phyloP scores from a whole-genome alignment of 768 basidiomycete genomes.

The Russula vinacea region DNA sequence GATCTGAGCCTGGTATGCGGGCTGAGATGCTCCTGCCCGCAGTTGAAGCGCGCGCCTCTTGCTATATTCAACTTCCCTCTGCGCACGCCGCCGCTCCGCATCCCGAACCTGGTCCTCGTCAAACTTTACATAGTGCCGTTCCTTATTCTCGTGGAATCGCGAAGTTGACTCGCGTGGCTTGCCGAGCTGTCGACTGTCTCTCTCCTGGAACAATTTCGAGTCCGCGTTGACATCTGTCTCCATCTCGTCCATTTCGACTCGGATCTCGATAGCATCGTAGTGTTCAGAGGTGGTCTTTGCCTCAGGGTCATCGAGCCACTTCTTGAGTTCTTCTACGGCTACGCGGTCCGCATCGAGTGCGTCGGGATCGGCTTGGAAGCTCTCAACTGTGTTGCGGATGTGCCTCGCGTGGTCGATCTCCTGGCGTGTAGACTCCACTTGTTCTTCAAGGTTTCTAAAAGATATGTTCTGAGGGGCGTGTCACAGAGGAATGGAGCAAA shows the following conservation, averaged over 20 bases:
- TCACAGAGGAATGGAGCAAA: conserved; percentile 22
- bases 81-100: conserved; percentile 69
- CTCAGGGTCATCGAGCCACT: conserved; percentile 87
- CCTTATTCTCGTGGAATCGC: conserved; percentile 75
- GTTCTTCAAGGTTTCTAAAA: conserved; percentile 73
- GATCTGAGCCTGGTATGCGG: conserved; percentile 63
- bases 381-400: conserved; percentile 69
- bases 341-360: conserved; percentile 75
- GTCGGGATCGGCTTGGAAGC: conserved; percentile 75
- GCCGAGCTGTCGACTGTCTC: too few species aligned
- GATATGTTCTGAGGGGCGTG: conserved; percentile 19
- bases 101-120: conserved; percentile 78
- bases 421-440: too few species aligned
- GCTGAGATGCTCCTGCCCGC: conserved; percentile 29
- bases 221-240: conserved; percentile 56
- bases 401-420: conserved; percentile 65
- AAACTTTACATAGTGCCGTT: conserved; percentile 77
- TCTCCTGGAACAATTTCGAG: too few species aligned
- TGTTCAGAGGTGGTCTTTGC: conserved; percentile 74
- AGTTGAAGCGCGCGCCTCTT: too few species aligned
- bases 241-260: conserved; percentile 74
- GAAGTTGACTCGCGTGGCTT: conserved; percentile 72
- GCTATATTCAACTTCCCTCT: conserved; percentile 74
- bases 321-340: conserved; percentile 71
- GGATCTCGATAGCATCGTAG: conserved; percentile 67